Evolutionary conservation across 495 filamentous ascomycete species (phyloP).

Genomic region (Daldinia bambusicola): DNA sequence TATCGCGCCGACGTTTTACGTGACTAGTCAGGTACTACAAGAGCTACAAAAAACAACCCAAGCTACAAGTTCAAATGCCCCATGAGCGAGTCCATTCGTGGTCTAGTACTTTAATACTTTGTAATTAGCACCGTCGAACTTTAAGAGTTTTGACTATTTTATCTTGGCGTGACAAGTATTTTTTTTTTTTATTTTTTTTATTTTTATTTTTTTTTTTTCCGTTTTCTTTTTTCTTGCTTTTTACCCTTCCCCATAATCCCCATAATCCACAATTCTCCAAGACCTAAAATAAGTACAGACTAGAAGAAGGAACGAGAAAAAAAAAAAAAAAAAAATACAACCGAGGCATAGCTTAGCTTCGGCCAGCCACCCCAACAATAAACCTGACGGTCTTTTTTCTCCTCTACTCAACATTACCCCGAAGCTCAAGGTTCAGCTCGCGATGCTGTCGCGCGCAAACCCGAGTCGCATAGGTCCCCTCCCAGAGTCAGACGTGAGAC

Average conservation of each 20-base stretch:
- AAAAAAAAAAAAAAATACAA: constrained; percentile 22
- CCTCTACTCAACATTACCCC: constrained; percentile 60
- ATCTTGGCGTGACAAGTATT: constrained; percentile 27
- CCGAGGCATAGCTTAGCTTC: constrained; percentile 29
- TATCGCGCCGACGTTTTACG: not conserved
- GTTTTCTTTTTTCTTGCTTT: no score
- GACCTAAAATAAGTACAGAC: constrained; percentile 5
- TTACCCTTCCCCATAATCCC: constrained; percentile 1
- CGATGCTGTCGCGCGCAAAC: constrained; percentile 42
- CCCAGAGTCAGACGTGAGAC: constrained; percentile 28
- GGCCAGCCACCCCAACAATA: constrained; percentile 15
- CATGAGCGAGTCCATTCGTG: not conserved
- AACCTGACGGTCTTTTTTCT: not conserved
- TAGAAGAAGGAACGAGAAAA: not conserved
- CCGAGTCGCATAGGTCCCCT: constrained; percentile 34
- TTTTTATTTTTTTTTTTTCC: no score
- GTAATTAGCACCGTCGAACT: constrained; percentile 1
- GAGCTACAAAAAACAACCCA: not conserved
- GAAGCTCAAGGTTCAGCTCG: constrained; percentile 42
- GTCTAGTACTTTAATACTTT: not conserved
- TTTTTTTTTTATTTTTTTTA: no score
- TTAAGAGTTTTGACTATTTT: not conserved
- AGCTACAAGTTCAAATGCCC: not conserved
- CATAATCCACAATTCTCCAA: constrained; percentile 37
- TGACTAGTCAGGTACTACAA: constrained; percentile 33